Evolutionary conservation across 192 early-diverging fungal genomes (phyloP), one percentile per base, ranked within the genome.

Genomic region (Linnemannia hyalina): DNA sequence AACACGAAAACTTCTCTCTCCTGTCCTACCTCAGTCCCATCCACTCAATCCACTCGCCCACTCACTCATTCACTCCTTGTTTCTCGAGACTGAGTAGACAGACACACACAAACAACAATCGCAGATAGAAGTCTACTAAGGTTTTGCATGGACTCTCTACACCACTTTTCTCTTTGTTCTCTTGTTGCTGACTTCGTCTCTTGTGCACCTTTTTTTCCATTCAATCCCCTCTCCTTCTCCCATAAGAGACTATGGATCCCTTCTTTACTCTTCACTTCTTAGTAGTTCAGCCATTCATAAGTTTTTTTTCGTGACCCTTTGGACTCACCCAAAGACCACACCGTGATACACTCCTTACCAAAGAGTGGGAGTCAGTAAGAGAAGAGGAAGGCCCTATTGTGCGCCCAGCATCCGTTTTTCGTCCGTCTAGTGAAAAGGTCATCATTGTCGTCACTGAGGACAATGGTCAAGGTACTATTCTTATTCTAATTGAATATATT

Each of bases 51-150:
- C 32, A 8, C 44, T 26, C 60, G 3, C 16, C 20, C 60, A 32
- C 26, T 11, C 11, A 63, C 60, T 6, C 26, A 11, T 16, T 22
- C 60, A 65, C 60, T 35, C 29, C 60, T 65, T 65, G 60, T 65
- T 65, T 65, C 60, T 65, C 60, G 60, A 65, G 60, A 65, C 60
- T 26, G 60, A 65, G 60, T 29, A 65, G 60, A 35, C 26, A 26
- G 55, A 32, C 29, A 65, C 23, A 65, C 11, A 65, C 60, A 65
- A 65, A 65, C 60, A 65, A 26, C 11, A 32, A 10, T 65, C 60
- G 3, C 11, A 13, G 11, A 65, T 32, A 65, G 29, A 65, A 35
- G 26, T 7, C 3, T n/a, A 29, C 57, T 15, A 32, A 13, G 7
- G 29, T 26, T 65, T 65, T 65, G 60, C 60, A 65, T 65, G 60